Percentiles rank a stretch among this genome's conserved stretches.
Evolutionary conservation across 2,329 filamentous ascomycete species (phyloP).

Genomic region (Hirsutella rhossiliensis): DNA sequence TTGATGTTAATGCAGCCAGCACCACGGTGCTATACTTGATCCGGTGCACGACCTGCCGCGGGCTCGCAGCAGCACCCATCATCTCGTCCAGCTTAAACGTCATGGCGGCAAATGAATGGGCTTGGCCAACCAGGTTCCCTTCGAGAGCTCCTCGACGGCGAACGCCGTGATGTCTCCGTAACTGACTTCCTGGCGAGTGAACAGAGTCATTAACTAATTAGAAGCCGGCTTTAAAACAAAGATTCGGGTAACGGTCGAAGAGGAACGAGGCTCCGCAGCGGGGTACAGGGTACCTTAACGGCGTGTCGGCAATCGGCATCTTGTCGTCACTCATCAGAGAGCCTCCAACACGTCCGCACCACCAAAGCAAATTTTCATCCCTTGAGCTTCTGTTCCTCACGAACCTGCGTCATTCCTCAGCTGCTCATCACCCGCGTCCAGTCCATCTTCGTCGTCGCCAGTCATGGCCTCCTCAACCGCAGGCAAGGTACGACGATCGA

Average conservation of each 20-base stretch:
- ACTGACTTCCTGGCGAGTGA: too few relatives aligned
- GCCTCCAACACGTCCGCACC: neutral
- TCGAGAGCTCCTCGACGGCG: too few relatives aligned
- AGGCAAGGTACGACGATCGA: conserved; percentile 30
- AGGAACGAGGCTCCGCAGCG: conserved; percentile 2
- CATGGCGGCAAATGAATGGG: too few relatives aligned
- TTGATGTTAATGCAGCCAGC: too few relatives aligned
- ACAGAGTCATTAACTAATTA: too few relatives aligned
- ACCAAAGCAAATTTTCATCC: neutral
- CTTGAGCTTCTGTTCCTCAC: neutral
- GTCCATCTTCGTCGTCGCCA: neutral
- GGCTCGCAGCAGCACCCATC: too few relatives aligned
- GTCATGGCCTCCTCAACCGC: conserved; percentile 25
- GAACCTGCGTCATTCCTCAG: neutral
- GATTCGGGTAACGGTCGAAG: too few relatives aligned
- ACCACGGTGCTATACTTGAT: too few relatives aligned
- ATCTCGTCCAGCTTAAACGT: too few relatives aligned
- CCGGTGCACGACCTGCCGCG: too few relatives aligned
- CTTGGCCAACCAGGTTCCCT: too few relatives aligned
- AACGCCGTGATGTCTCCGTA: neutral
- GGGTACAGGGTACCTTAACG: neutral
- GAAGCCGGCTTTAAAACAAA: too few relatives aligned
- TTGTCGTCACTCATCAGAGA: neutral
- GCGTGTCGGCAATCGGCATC: conserved; percentile 2
- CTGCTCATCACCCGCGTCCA: neutral